Conservation (phyloP, 108 stramenopile genomes). For the Skeletonema costatum region DNA sequence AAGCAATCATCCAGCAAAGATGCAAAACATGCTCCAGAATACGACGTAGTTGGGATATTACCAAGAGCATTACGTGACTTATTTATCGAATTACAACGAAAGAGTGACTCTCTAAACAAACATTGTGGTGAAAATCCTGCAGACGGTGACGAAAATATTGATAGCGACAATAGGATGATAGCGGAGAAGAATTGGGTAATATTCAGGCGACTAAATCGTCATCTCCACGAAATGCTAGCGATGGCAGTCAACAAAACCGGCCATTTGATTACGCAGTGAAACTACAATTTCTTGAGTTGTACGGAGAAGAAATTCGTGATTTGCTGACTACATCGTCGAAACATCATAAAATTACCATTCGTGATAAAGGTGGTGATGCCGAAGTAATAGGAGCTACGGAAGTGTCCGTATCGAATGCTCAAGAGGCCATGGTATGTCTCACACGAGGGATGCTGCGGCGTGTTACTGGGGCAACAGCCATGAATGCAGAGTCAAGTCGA, state of each 20-base stretch:
- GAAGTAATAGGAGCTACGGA: conserved; percentile 89
- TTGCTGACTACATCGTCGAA: conserved; percentile 57
- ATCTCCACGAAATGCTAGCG: neutral
- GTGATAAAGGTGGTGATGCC: conserved; percentile 73
- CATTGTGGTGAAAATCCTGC: conserved; percentile 2
- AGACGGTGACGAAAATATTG: conserved; percentile 4
- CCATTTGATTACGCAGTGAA: conserved; percentile 64
- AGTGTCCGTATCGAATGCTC: conserved; percentile 68
- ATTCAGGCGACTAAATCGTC: conserved; percentile 22
- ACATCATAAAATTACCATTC: conserved; percentile 63
- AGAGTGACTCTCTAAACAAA: conserved; percentile 7
- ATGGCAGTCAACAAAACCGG: neutral
- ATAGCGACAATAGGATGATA: neutral
- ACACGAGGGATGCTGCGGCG: conserved; percentile 79
- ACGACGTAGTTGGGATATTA: conserved; percentile 68
- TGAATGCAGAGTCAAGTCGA: conserved; percentile 73
- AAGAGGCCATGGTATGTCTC: conserved; percentile 86
- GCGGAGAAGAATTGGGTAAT: neutral
- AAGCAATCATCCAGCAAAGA: neutral
- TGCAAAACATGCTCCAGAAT: conserved; percentile 21
- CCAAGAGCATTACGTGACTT: conserved; percentile 73
- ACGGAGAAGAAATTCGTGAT: conserved; percentile 93
- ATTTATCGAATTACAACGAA: conserved; percentile 50
- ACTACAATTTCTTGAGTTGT: conserved; percentile 85
- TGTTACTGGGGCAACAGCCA: conserved; percentile 59